Evolutionary conservation across 2,329 filamentous ascomycete genomes (phyloP).

Genomic region (Aspergillus hortae): DNA sequence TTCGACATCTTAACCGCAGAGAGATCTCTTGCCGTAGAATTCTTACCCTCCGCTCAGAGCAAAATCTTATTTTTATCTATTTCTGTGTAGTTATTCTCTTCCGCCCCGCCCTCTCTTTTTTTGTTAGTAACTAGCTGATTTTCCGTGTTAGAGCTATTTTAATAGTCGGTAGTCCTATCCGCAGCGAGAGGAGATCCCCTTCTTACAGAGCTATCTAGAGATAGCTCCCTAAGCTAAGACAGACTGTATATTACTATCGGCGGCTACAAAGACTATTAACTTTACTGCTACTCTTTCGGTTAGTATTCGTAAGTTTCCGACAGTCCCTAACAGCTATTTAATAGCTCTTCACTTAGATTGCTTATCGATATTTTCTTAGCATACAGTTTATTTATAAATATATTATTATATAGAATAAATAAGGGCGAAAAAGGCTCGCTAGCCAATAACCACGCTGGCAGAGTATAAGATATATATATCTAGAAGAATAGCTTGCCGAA

Average conservation of each 20-base stretch:
- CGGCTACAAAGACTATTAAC: not conserved
- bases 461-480: not conserved
- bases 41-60: not conserved
- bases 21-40: not conserved
- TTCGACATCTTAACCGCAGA: not conserved
- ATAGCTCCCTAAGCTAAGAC: not conserved
- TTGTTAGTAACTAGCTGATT: not conserved
- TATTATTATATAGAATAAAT: not conserved
- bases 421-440: not conserved
- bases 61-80: conserved; percentile 1
- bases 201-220: not conserved
- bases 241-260: not conserved
- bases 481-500: conserved; percentile 3
- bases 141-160: not conserved
- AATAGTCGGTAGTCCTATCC: not conserved
- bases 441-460: not conserved
- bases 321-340: not conserved
- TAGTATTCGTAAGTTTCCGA: not conserved
- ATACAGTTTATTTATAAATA: not conserved
- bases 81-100: not conserved
- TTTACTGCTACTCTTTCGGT: not conserved
- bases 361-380: not conserved
- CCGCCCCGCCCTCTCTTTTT: not conserved
- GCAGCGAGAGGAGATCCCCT: not conserved
- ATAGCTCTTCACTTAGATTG: not conserved